A percentile compares a stretch with the other conserved stretches of the same genome.
Evolutionary conservation across 2,329 filamentous ascomycete genomes (phyloP).

Genomic region (Colletotrichum zoysiae): DNA sequence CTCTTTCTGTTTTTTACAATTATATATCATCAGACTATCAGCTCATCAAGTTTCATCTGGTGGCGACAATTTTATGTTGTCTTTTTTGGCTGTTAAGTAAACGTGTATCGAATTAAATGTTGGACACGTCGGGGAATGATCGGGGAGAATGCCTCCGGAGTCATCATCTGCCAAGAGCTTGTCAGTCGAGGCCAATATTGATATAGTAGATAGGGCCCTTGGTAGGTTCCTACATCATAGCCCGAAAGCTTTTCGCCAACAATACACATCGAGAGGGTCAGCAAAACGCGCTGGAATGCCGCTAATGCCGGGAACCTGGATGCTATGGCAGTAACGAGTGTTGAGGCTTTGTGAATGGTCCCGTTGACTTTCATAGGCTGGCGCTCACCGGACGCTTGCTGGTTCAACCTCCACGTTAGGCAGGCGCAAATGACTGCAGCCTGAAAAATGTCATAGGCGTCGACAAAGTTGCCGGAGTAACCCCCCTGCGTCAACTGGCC

Average conservation of each 20-base stretch:
- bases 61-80: not conserved
- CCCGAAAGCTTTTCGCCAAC: conserved; percentile 10
- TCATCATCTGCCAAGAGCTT: not conserved
- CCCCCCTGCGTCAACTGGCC: not conserved
- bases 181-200: not conserved
- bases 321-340: conserved; percentile 23
- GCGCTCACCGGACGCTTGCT: not conserved
- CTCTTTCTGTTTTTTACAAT: not conserved
- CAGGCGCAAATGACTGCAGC: conserved; percentile 25
- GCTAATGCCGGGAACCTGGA: conserved; percentile 29
- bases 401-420: conserved; percentile 1
- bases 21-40: too few relatives aligned
- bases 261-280: conserved; percentile 18
- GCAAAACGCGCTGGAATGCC: conserved; percentile 27
- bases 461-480: conserved; percentile 24
- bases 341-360: conserved; percentile 25
- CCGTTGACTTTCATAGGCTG: not conserved
- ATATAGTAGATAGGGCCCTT: not conserved
- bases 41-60: too few relatives aligned
- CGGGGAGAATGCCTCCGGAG: not conserved
- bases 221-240: not conserved
- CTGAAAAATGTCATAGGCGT: conserved; percentile 35
- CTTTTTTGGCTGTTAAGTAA: not conserved
- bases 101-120: conserved; percentile 28
- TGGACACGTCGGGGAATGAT: conserved; percentile 23